Evolutionary conservation across 495 filamentous ascomycete genomes (phyloP), one percentile per base, ranked within the genome.

Genomic region (Neurospora intermedia): DNA sequence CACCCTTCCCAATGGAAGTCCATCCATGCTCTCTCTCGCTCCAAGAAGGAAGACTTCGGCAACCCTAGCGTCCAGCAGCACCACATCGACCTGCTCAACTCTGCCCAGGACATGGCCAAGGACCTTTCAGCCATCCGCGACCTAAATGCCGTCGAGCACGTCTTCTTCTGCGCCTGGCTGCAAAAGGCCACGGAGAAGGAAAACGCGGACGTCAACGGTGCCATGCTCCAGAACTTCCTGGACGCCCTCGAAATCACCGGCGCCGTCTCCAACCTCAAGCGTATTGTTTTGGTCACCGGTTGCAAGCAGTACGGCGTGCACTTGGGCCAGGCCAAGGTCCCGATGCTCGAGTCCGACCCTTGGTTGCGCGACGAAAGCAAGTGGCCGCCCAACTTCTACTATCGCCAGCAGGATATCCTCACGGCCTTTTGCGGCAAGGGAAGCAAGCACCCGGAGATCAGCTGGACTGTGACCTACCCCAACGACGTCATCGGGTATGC

Each of bases 261-360:
- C 1, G 82, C 82, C 18, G 74, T 75, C 20, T 76, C 78, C 48
- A 79, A 80, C 5, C 73, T 88, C 54, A 86, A 87, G 75, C 82
- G 83, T 48, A 81, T 89, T 70, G 77, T 89, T 59, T 81, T 89
- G 40, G 85, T 87, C 3, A 86, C 84, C 11, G 87, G 88, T 3
- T 79, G 81, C 18, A 89, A 88, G 75, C 85, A 89, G 69, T 90
- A 89, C 75, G 86, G 88, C 39, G 85, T 88, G 2, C 84, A 88
- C 76, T 80, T 87, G 3, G 86, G 86, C n/a, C 81, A 83, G 71
- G 82, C 84, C n/a, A 81, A 87, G 76, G 81, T 82, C 75, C 84
- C 87, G 1, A 79, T 87, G 78, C 72, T 77, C 41, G 86, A 88
- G 76, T 78, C 80, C 15, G 85, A 87, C 72, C 74, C 76, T 43